Conservation (phyloP, 2,329 filamentous ascomycete genomes). For the Scorias spongiosa region DNA sequence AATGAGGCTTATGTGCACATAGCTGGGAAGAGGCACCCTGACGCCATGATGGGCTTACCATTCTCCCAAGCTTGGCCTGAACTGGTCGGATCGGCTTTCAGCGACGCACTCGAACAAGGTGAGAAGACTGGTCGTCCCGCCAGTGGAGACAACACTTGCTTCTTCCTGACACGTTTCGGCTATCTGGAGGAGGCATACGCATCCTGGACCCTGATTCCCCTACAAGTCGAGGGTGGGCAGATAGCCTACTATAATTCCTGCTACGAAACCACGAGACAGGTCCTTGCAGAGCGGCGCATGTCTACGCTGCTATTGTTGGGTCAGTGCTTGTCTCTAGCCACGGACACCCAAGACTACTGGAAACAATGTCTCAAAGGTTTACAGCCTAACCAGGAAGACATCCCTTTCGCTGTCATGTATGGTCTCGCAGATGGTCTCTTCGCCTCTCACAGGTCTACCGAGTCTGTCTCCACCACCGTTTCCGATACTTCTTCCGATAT, state of each 20-base stretch:
- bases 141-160: slow-evolving; percentile 6
- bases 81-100: slow-evolving; percentile 1
- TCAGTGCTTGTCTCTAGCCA: slow-evolving; percentile 4
- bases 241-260: slow-evolving; percentile 12
- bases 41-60: slow-evolving; percentile 4
- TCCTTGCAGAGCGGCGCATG: slow-evolving; percentile 8
- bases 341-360: slow-evolving; percentile 7
- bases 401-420: slow-evolving; percentile 9
- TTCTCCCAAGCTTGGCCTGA: slow-evolving; percentile 6
- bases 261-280: slow-evolving; percentile 8
- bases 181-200: slow-evolving; percentile 12
- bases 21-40: slow-evolving; percentile 15
- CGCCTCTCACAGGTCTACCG: not conserved
- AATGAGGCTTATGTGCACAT: slow-evolving; percentile 22
- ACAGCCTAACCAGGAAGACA: slow-evolving; percentile 6
- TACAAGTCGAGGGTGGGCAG: slow-evolving; percentile 7
- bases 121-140: slow-evolving; percentile 6
- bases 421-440: not conserved
- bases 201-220: slow-evolving; percentile 9
- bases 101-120: slow-evolving; percentile 3
- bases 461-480: not conserved
- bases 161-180: slow-evolving; percentile 7
- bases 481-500: not conserved
- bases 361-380: slow-evolving; percentile 4
- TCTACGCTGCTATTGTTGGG: slow-evolving; percentile 6